Percentiles rank a stretch among this genome's conserved stretches.
Conservation (phyloP, 2,329 filamentous ascomycete species). For the Trichoderma atrobrunneum region DNA sequence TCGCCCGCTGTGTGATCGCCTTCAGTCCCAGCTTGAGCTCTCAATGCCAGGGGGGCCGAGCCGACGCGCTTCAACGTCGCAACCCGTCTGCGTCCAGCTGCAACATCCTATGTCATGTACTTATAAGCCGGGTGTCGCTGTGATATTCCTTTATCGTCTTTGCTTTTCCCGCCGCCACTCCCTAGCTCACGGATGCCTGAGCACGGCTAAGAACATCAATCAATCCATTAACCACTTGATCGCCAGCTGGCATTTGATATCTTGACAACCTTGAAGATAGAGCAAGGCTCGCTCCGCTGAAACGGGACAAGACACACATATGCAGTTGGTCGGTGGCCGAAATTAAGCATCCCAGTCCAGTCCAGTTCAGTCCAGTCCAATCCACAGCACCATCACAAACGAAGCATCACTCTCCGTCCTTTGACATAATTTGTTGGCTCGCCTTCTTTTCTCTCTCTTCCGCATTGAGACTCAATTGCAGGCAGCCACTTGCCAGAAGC, state of each 20-base stretch:
- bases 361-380: background rate
- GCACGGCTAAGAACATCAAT: background rate
- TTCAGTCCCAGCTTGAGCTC: background rate
- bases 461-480: background rate
- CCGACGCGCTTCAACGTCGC: background rate
- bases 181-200: background rate
- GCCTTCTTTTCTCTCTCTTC: background rate
- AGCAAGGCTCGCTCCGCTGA: background rate
- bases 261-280: background rate
- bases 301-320: background rate
- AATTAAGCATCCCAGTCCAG: background rate
- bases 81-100: background rate
- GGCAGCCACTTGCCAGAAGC: background rate
- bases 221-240: background rate
- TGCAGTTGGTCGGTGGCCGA: background rate
- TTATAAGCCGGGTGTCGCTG: conserved; percentile 11
- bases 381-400: background rate
- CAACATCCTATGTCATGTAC: background rate
- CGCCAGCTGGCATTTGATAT: background rate
- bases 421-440: background rate
- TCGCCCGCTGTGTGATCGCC: background rate
- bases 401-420: background rate
- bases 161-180: background rate
- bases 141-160: background rate
- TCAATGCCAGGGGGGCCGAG: background rate